Conservation (phyloP, 2,329 filamentous ascomycete genomes). For the Colletotrichum cereale region DNA sequence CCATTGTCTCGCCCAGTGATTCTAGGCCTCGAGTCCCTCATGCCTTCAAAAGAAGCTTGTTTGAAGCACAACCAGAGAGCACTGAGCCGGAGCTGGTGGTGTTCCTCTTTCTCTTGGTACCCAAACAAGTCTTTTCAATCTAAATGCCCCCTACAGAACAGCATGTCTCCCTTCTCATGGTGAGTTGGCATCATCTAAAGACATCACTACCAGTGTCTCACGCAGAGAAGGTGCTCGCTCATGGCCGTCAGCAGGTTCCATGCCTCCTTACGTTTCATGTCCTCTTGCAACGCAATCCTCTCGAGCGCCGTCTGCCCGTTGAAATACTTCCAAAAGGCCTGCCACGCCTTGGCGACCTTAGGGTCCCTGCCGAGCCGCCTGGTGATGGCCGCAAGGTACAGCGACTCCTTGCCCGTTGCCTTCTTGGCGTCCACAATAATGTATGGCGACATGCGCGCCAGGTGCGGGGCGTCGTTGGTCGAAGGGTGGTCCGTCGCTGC, state of each 20-base stretch:
- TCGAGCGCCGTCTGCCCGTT: constrained; percentile 89
- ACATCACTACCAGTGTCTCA: constrained; percentile 74
- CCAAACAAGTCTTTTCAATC: background rate
- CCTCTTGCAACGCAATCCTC: constrained; percentile 86
- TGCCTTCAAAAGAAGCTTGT: background rate
- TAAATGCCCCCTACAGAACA: no score
- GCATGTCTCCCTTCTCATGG: background rate
- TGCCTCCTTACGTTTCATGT: constrained; percentile 86
- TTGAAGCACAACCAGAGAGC: no score
- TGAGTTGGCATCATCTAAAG: background rate
- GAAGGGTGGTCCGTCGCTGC: constrained; percentile 66
- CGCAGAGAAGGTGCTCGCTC: constrained; percentile 75
- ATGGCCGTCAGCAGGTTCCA: constrained; percentile 75
- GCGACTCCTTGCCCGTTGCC: constrained; percentile 81
- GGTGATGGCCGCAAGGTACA: constrained; percentile 74
- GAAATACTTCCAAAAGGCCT: constrained; percentile 84
- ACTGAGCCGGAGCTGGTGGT: background rate
- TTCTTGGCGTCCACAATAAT: constrained; percentile 84
- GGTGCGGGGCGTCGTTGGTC: constrained; percentile 67
- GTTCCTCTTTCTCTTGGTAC: background rate
- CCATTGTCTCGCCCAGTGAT: background rate
- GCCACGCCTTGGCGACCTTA: constrained; percentile 76
- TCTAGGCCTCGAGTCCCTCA: background rate
- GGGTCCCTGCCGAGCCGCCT: constrained; percentile 65
- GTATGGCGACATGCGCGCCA: constrained; percentile 70